Percentiles rank a stretch among this genome's conserved stretches.
These are phyloP conservation scores for Echria macrotheca DNA, from an alignment of 495 filamentous ascomycete genomes.

Conservation along the genomic window DNA sequence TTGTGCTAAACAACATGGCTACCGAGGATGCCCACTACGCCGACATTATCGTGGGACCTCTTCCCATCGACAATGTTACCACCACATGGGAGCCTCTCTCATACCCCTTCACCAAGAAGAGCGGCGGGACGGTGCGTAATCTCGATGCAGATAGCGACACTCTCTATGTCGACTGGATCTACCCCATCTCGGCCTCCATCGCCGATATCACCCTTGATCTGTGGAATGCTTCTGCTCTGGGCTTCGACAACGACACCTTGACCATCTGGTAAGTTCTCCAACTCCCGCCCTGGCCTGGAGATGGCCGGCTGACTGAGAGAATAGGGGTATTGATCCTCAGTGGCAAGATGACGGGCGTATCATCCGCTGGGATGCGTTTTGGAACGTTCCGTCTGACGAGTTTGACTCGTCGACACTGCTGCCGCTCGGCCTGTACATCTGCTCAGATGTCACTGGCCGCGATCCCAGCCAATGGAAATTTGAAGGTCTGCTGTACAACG, in stretches of 20 bases:
- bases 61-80: conserved; percentile 39
- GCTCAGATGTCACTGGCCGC: conserved; percentile 42
- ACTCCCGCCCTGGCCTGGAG: too few species aligned
- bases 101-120: conserved; percentile 39
- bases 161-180: conserved; percentile 24
- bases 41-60: conserved; percentile 43
- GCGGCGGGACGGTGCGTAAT: conserved; percentile 33
- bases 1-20: conserved; percentile 35
- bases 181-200: conserved; percentile 23
- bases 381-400: conserved; percentile 25
- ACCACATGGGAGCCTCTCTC: conserved; percentile 32
- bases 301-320: too few species aligned
- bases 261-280: too few species aligned
- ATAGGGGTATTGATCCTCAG: conserved; percentile 37
- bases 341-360: conserved; percentile 37
- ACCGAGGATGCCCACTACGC: conserved; percentile 38
- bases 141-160: conserved; percentile 29
- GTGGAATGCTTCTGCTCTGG: conserved; percentile 27
- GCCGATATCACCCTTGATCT: conserved; percentile 27
- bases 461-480: conserved; percentile 42
- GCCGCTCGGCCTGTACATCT: conserved; percentile 38
- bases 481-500: conserved; percentile 46
- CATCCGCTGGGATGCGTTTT: conserved; percentile 40
- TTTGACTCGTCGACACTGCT: conserved; percentile 38
- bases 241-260: conserved; percentile 34